Conservation (phyloP, 2,329 filamentous ascomycete genomes). For the Fusarium protoensiforme region DNA sequence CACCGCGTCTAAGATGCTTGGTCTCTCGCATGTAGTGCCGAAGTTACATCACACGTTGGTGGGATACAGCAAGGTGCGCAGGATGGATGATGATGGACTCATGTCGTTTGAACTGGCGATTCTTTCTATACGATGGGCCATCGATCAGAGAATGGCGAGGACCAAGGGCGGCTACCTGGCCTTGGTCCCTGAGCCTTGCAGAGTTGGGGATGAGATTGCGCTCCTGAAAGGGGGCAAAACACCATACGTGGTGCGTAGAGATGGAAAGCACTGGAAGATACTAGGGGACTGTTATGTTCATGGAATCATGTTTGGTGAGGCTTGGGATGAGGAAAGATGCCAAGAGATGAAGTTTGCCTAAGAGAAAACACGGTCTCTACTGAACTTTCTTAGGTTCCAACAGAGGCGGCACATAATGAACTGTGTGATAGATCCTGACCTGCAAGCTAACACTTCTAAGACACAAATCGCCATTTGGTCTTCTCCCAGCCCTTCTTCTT, state of each 20-base stretch:
- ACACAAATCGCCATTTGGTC: slow-evolving; percentile 15
- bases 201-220: neutral
- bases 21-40: neutral
- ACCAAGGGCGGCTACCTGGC: neutral
- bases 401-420: neutral
- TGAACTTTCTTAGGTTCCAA: neutral
- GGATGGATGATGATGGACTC: neutral
- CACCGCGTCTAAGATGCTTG: neutral
- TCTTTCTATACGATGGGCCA: neutral
- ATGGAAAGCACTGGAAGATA: neutral
- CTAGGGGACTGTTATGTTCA: slow-evolving; percentile 10
- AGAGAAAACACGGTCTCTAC: neutral
- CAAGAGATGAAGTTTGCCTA: neutral
- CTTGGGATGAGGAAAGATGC: neutral
- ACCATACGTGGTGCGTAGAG: neutral
- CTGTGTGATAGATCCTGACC: neutral
- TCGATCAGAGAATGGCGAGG: slow-evolving; percentile 2
- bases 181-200: neutral
- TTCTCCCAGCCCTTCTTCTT: slow-evolving; percentile 22
- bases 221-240: neutral
- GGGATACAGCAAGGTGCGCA: neutral
- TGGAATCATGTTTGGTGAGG: slow-evolving; percentile 6
- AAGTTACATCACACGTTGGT: neutral
- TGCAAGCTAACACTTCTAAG: neutral
- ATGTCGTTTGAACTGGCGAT: neutral